Base-by-base conservation (phyloP, 192 early-diverging fungal genomes). In the Umbelopsis ramanniana region DNA sequence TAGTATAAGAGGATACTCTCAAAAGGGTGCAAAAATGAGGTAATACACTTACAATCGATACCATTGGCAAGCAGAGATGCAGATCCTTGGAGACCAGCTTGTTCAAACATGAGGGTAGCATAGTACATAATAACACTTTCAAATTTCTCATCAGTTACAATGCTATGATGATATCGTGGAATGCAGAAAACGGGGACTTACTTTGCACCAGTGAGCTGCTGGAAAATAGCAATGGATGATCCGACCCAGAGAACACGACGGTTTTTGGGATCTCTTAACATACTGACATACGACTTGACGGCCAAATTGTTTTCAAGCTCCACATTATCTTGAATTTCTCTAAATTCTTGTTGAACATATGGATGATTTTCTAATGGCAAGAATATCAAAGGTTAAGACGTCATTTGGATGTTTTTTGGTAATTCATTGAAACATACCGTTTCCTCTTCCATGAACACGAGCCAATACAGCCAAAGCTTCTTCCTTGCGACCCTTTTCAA, bases 181-280 rank as follows among this genome's bases (percentile, higher is more conserved):
- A 48, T 48, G 3, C 4, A 48, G 15, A n/a, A 19, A n/a, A 10
- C 15, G 4, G 47, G 55, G 6, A 63, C 57, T 17, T 63, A 63
- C 57, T 94, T 95, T 74, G 92, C 89, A 52, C 93, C 94, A 9
- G 91, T 94, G n/a, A 89, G 77, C 80, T 95, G 93, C 71, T 93
- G 91, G 71, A 91, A 88, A 38, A 86, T 81, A 70, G 89, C 89
- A 46, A 95, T 81, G 24, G 82, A 73, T 4, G 46, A 67, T 29
- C 72, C 74, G 22, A 93, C 71, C 21, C 90, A 89, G 12, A 90
- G 72, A 17, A 88, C 63, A 21, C 87, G 71, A 33, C 92, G 89
- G 8, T 82, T 88, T 45, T 47, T 21, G 55, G 83, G 66, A 48
- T 76, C 72, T 67, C 67, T 67, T 63, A 89, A 69, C 23, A 92